Percentiles rank a stretch among this genome's conserved stretches.
Evolutionary conservation across 2,329 filamentous ascomycete genomes (phyloP).

Genomic region (Neophaeococcomyces mojaviensis): DNA sequence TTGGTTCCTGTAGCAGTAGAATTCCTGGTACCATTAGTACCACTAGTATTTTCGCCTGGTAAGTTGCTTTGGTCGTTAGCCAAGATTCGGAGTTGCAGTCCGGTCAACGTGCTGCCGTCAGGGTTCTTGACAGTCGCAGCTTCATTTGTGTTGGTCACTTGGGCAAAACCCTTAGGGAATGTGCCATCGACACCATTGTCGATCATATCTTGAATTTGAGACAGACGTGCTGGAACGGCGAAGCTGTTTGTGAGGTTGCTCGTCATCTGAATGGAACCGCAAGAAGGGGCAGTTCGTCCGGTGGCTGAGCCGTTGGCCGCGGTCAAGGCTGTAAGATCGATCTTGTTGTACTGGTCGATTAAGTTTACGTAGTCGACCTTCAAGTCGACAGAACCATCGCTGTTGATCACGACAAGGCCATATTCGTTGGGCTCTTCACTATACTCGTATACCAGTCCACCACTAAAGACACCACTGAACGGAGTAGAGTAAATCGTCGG

Average conservation of each 20-base stretch:
- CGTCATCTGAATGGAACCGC: slow-evolving; percentile 60
- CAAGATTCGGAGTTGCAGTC: slow-evolving; percentile 53
- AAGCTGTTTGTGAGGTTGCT: slow-evolving; percentile 71
- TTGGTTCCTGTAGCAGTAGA: slow-evolving; percentile 9
- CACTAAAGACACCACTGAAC: slow-evolving; percentile 53
- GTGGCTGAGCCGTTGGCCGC: slow-evolving; percentile 52
- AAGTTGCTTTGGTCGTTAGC: slow-evolving; percentile 47
- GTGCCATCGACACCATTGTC: slow-evolving; percentile 60
- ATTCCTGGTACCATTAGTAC: slow-evolving; percentile 22
- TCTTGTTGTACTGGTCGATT: slow-evolving; percentile 63
- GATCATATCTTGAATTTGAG: slow-evolving; percentile 64
- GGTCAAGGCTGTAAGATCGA: slow-evolving; percentile 64
- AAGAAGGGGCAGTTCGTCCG: slow-evolving; percentile 53
- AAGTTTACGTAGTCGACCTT: slow-evolving; percentile 65
- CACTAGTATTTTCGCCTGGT: slow-evolving; percentile 40
- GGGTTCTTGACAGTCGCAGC: slow-evolving; percentile 50
- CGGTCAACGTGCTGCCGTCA: slow-evolving; percentile 52
- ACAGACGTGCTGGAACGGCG: slow-evolving; percentile 61
- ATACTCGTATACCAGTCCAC: slow-evolving; percentile 49
- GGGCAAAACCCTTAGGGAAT: slow-evolving; percentile 56
- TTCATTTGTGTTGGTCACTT: slow-evolving; percentile 50
- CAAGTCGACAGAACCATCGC: slow-evolving; percentile 51
- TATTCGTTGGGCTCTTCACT: slow-evolving; percentile 42
- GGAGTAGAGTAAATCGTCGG: slow-evolving; percentile 51
- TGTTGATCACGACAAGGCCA: slow-evolving; percentile 55